phyloP scores from a whole-genome alignment of 1,284 basidiomycete species.

The Rhodotorula sp. region DNA sequence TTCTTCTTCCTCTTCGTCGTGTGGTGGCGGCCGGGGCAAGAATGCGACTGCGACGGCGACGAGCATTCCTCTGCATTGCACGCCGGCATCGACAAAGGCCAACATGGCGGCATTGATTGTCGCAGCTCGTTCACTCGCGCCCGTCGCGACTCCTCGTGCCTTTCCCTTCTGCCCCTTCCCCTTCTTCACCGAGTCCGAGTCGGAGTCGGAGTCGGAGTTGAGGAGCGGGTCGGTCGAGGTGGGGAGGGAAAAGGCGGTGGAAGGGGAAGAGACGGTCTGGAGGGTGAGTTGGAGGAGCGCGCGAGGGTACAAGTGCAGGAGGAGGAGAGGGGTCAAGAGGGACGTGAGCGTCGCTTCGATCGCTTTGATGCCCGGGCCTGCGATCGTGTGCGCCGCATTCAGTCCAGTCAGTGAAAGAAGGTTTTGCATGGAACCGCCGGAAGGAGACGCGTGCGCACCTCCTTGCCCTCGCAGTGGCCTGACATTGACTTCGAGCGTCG shows the following conservation, averaged over 20 bases:
- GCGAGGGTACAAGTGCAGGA: conserved; percentile 55
- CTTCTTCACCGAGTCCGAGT: conserved; percentile 27
- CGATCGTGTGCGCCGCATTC: not conserved
- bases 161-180: conserved; percentile 6
- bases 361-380: conserved; percentile 50
- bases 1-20: conserved; percentile 49
- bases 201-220: conserved; percentile 1
- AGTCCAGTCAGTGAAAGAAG: conserved; percentile 13
- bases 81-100: conserved; percentile 52
- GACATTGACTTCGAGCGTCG: conserved; percentile 56
- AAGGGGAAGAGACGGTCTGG: conserved; percentile 57
- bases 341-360: conserved; percentile 47
- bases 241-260: conserved; percentile 58
- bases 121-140: conserved; percentile 49
- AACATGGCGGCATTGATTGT: conserved; percentile 58
- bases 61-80: conserved; percentile 52
- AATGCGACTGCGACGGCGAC: conserved; percentile 53
- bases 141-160: conserved; percentile 43
- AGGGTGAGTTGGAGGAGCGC: conserved; percentile 64
- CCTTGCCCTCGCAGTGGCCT: conserved; percentile 54
- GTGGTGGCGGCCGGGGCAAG: conserved; percentile 42
- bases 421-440: conserved; percentile 5
- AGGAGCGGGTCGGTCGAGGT: conserved; percentile 49
- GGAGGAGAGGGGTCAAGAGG: conserved; percentile 51
- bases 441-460: conserved; percentile 44